Conservation (phyloP, 129 eudicot genomes). For the Pulicaria dysenterica region DNA sequence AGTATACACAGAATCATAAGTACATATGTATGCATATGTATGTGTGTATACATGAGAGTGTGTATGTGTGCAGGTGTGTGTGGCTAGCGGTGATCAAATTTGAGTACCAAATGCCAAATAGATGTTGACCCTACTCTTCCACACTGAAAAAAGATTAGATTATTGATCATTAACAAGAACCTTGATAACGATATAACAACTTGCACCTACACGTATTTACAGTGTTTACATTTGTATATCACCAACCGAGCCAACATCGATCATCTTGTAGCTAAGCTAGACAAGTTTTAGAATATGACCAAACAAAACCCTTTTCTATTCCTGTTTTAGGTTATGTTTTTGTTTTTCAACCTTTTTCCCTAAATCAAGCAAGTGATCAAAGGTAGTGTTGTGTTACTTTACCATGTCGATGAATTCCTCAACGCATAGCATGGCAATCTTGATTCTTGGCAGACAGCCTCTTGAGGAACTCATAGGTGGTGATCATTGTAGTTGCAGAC, state of each 20-base stretch:
- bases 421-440: conserved; percentile 43
- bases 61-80: neutral
- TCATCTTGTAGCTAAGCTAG: conserved; percentile 5
- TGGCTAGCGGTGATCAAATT: neutral
- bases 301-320: conserved; percentile 26
- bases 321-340: conserved; percentile 19
- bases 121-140: neutral
- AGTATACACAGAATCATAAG: conserved; percentile 10
- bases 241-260: conserved; percentile 22
- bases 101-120: neutral
- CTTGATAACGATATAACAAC: conserved; percentile 29
- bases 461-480: conserved; percentile 89
- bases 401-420: conserved; percentile 22
- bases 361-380: conserved; percentile 24
- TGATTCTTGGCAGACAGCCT: conserved; percentile 64
- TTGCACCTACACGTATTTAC: conserved; percentile 31
- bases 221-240: conserved; percentile 34
- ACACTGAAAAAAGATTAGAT: conserved; percentile 19
- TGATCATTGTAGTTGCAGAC: conserved; percentile 91
- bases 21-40: neutral
- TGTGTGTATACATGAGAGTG: neutral
- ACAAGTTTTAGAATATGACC: conserved; percentile 10
- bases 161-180: conserved; percentile 31
- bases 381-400: conserved; percentile 22
- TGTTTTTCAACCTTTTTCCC: neutral